Base-by-base conservation (phyloP, 768 basidiomycete species). In the Pleurotus platypus region DNA sequence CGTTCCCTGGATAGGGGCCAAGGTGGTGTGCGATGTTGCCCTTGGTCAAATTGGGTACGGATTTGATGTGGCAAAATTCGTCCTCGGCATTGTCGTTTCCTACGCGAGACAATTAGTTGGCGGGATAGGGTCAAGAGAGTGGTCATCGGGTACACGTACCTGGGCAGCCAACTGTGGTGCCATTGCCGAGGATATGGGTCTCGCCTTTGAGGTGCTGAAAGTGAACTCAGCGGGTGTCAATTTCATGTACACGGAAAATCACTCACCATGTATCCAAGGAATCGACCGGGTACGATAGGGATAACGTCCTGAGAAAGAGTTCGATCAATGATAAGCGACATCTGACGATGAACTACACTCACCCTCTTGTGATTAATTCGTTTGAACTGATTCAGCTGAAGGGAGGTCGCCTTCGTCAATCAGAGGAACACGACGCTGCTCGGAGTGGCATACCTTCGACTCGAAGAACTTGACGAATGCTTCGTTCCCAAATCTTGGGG, bases 11-110 rank as follows among this genome's bases (percentile, higher is more conserved):
- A 22, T 45, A 45, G 54, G 24, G 49, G 61, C 82, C 82, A 40
- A 77, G 55, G 62, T 85, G 83, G 62, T 84, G 60, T 15, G 74
- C 55, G 43, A 78, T 62, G 56, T 80, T 62, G 16, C 76, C 72
- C 8, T 63, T 64, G 13, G 78, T 56, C 53, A 85, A 62, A 58
- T 72, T 75, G 4, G 79, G 74, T 0, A 82, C 81, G 0, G 70
- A 70, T 57, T 66, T 62, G 58, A 79, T 76, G 35, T 77, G 76
- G 64, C 84, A 85, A 37, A 73, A 62, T 3, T 67, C 15, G 38
- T 78, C 74, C 4, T 66, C 69, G 2, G 67, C 71, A 56, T 84
- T 78, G 62, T 86, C 82, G 47, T 79, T 67, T 1, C 73, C 77
- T 75, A 27, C 9, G 18, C 49, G 37, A 20, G 24, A 16, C 50